phyloP scores from a whole-genome alignment of 305 asterid genomes.

The Salvia sclarea region DNA sequence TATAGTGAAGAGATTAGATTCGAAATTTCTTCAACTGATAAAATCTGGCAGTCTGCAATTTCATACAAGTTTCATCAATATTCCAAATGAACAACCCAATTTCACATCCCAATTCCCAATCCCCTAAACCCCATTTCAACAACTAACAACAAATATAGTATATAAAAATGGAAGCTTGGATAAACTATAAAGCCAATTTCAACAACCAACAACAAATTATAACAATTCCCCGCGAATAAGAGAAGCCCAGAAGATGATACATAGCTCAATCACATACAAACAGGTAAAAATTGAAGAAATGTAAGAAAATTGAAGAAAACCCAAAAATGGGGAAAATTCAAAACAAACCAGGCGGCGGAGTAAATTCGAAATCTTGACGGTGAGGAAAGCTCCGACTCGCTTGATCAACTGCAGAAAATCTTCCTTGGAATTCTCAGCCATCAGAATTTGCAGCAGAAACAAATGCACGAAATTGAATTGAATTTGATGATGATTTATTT shows the following conservation, averaged over 20 bases:
- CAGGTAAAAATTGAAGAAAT: constrained; percentile 3
- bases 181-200: constrained; percentile 5
- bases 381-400: constrained; percentile 67
- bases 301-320: not conserved
- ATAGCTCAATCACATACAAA: not conserved
- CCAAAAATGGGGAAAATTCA: not conserved
- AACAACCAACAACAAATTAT: not conserved
- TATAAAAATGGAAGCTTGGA: not conserved
- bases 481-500: not conserved
- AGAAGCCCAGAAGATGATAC: not conserved
- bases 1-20: not conserved
- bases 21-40: constrained; percentile 1
- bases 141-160: too few species aligned
- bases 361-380: constrained; percentile 64
- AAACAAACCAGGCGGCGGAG: constrained; percentile 55
- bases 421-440: constrained; percentile 78
- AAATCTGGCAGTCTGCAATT: not conserved
- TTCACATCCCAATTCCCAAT: not conserved
- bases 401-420: constrained; percentile 68
- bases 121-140: constrained; percentile 6
- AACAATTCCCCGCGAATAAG: not conserved
- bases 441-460: constrained; percentile 22
- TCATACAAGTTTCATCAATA: not conserved
- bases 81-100: not conserved
- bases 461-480: constrained; percentile 21